Conservation (phyloP, 371 early-diverging fungal genomes). For the Smittium culicis region DNA sequence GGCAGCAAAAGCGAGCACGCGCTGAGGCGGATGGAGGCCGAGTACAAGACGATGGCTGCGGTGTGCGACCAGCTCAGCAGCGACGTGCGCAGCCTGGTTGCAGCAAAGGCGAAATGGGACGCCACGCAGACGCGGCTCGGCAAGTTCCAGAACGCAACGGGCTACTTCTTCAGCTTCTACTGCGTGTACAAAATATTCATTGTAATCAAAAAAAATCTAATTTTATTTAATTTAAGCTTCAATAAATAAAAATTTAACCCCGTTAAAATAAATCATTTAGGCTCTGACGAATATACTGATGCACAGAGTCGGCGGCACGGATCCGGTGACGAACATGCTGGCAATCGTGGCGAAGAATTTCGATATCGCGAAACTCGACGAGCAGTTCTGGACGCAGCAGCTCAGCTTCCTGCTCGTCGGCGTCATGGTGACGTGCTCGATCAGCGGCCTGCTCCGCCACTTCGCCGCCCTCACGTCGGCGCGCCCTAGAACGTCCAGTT, state of each 20-base stretch:
- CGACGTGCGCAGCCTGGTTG: slow-evolving; percentile 46
- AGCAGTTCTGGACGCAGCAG: slow-evolving; percentile 77
- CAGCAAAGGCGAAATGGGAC: slow-evolving; percentile 37
- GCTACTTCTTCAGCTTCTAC: slow-evolving; percentile 67
- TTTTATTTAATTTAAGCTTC: neutral
- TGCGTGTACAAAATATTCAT: slow-evolving; percentile 69
- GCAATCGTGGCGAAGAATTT: slow-evolving; percentile 50
- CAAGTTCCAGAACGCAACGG: slow-evolving; percentile 54
- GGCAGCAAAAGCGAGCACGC: slow-evolving; percentile 26
- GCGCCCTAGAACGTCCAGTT: slow-evolving; percentile 8
- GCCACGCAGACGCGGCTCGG: slow-evolving; percentile 63
- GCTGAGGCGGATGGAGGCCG: slow-evolving; percentile 40
- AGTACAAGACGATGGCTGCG: neutral
- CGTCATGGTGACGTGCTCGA: slow-evolving; percentile 66
- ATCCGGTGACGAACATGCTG: slow-evolving; percentile 72
- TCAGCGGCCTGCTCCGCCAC: slow-evolving; percentile 67
- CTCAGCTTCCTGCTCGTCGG: slow-evolving; percentile 83
- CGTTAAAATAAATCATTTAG: slow-evolving; percentile 14
- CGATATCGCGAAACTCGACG: slow-evolving; percentile 45
- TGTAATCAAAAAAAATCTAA: neutral
- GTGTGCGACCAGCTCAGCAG: slow-evolving; percentile 23
- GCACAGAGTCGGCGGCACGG: slow-evolving; percentile 53
- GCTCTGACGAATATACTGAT: slow-evolving; percentile 64
- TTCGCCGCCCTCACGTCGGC: slow-evolving; percentile 15
- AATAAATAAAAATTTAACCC: neutral